These are phyloP conservation scores for Plenodomus biglobosus DNA, from an alignment of 2,329 filamentous ascomycete genomes.

Conservation along the genomic window DNA sequence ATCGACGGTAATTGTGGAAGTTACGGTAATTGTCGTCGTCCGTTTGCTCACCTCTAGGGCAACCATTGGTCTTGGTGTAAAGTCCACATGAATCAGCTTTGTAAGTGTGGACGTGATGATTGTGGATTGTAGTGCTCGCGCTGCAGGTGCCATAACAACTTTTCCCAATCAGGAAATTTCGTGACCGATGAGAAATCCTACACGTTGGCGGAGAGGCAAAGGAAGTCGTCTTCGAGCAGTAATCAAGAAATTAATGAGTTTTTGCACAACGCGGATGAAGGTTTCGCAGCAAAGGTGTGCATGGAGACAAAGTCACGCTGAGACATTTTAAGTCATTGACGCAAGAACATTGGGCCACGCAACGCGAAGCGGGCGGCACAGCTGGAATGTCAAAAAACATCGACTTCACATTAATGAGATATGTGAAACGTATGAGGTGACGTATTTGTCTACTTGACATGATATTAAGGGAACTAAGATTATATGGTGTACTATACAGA, in stretches of 20 bases:
- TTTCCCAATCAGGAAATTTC: too few species aligned
- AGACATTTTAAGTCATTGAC: background rate
- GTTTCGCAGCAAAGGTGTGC: background rate
- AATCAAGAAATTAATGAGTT: background rate
- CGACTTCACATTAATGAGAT: background rate
- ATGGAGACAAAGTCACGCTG: background rate
- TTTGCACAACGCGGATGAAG: background rate
- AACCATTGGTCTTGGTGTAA: background rate
- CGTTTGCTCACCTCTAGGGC: background rate
- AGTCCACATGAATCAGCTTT: background rate
- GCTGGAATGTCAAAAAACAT: background rate
- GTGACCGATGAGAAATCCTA: background rate
- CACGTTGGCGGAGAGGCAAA: background rate
- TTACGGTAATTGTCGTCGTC: background rate
- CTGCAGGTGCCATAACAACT: background rate
- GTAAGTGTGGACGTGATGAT: background rate
- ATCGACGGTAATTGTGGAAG: background rate
- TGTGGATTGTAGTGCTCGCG: background rate
- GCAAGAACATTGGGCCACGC: background rate
- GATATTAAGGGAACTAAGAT: constrained; percentile 1
- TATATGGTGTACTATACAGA: constrained; percentile 1
- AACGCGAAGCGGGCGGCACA: background rate
- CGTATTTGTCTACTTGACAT: background rate
- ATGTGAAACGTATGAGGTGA: background rate
- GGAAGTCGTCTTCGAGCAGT: background rate